Conservation (phyloP, 225 moss, liverwort and hornwort species). For the Bryoerythrophyllum caledonicum region DNA sequence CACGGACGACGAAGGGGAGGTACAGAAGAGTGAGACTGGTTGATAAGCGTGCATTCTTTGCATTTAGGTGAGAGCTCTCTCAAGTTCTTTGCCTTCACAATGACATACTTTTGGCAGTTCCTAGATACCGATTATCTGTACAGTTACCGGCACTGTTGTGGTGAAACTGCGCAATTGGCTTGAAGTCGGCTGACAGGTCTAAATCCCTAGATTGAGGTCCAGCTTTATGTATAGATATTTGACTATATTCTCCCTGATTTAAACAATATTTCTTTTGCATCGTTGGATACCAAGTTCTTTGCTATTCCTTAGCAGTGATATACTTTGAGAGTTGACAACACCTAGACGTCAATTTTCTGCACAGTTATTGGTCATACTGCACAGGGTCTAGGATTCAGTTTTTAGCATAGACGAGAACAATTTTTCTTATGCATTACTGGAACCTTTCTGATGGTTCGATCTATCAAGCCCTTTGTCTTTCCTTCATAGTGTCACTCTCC, state of each 20-base stretch:
- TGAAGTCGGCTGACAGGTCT: slow-evolving; percentile 16
- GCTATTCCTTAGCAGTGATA: not conserved
- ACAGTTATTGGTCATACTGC: slow-evolving; percentile 27
- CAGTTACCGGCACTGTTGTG: slow-evolving; percentile 13
- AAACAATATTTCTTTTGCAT: slow-evolving; percentile 12
- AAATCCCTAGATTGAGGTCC: slow-evolving; percentile 7
- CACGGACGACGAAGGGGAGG: slow-evolving; percentile 70
- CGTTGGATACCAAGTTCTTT: slow-evolving; percentile 6
- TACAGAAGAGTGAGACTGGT: slow-evolving; percentile 54
- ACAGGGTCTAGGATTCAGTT: slow-evolving; percentile 8
- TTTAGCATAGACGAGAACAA: slow-evolving; percentile 17
- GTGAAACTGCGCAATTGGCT: slow-evolving; percentile 25
- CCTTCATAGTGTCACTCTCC: slow-evolving; percentile 10
- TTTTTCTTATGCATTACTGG: slow-evolving; percentile 5
- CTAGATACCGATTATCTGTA: slow-evolving; percentile 31
- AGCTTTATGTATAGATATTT: slow-evolving; percentile 17
- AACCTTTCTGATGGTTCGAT: not conserved
- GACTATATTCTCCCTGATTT: slow-evolving; percentile 10
- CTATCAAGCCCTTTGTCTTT: not conserved
- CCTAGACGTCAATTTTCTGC: slow-evolving; percentile 26
- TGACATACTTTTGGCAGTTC: slow-evolving; percentile 11
- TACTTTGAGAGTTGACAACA: slow-evolving; percentile 6
- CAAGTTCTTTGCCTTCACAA: slow-evolving; percentile 11
- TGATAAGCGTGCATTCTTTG: slow-evolving; percentile 33
- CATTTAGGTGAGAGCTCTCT: slow-evolving; percentile 25